phyloP scores from a whole-genome alignment of 2,329 filamentous ascomycete genomes.

The Ascochyta viciae-villosae region DNA sequence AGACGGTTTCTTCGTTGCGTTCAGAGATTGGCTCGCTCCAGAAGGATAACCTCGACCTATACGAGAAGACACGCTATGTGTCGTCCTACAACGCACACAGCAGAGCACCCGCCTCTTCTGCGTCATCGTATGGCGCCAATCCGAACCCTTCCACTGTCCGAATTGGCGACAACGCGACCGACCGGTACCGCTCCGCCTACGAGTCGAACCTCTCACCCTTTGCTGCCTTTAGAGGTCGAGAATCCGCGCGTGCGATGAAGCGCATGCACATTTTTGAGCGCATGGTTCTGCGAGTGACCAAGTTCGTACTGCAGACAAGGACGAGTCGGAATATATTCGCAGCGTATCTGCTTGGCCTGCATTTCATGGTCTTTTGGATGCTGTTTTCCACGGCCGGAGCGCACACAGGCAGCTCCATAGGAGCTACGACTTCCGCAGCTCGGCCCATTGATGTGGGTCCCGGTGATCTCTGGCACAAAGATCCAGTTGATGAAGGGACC shows the following conservation, averaged over 20 bases:
- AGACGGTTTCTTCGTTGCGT: constrained; percentile 81
- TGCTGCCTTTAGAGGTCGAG: constrained; percentile 91
- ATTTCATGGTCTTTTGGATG: constrained; percentile 85
- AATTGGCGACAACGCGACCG: constrained; percentile 57
- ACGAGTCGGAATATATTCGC: constrained; percentile 94
- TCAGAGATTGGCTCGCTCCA: constrained; percentile 92
- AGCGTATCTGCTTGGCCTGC: constrained; percentile 85
- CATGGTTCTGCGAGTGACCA: constrained; percentile 86
- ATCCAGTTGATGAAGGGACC: constrained; percentile 1
- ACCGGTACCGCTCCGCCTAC: constrained; percentile 90
- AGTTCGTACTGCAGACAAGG: constrained; percentile 87
- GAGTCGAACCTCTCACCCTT: constrained; percentile 96
- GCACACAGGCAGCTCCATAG: constrained; percentile 25
- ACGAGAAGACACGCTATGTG: constrained; percentile 97
- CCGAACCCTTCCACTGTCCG: constrained; percentile 78
- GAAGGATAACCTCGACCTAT: constrained; percentile 93
- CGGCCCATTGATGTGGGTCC: constrained; percentile 38
- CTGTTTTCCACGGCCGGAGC: constrained; percentile 79
- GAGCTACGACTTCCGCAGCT: constrained; percentile 36
- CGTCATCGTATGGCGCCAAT: constrained; percentile 67
- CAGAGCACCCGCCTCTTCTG: constrained; percentile 65
- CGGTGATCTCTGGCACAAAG: constrained; percentile 15
- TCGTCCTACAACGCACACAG: constrained; percentile 89
- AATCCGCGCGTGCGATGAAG: constrained; percentile 88
- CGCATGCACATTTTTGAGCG: constrained; percentile 92